phyloP scores from a whole-genome alignment of 345 rosid genomes.

The Schrenkiella parvula region DNA sequence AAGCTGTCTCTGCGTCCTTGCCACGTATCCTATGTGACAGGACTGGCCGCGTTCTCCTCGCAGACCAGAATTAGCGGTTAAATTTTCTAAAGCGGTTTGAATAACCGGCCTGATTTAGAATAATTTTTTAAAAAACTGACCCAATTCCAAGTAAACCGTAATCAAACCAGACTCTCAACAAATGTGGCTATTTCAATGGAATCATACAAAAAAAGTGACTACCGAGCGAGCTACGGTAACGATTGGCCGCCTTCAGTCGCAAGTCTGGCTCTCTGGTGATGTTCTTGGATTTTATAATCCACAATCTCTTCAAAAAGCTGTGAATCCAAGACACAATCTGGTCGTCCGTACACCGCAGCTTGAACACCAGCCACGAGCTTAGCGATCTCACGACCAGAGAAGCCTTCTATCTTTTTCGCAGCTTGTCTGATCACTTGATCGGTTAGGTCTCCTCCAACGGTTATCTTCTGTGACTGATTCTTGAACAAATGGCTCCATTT shows the following conservation, averaged over 20 bases:
- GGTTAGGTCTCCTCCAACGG: conserved; percentile 53
- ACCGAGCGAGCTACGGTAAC: neutral
- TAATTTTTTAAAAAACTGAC: neutral
- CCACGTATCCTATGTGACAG: conserved; percentile 18
- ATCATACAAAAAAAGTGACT: neutral
- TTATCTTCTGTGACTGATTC: conserved; percentile 64
- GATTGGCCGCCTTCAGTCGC: conserved; percentile 39
- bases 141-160: neutral
- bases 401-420: conserved; percentile 76
- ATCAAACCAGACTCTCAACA: neutral
- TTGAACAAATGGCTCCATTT: conserved; percentile 43
- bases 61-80: neutral
- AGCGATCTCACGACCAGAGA: conserved; percentile 95
- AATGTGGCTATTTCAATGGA: neutral
- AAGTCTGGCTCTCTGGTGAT: conserved; percentile 66
- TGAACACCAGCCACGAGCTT: conserved; percentile 87
- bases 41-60: conserved; percentile 10
- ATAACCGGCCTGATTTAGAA: neutral
- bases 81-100: neutral
- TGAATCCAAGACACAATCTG: conserved; percentile 69
- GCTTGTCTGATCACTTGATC: conserved; percentile 70
- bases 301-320: conserved; percentile 67
- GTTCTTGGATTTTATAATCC: conserved; percentile 75
- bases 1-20: neutral
- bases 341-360: conserved; percentile 83